phyloP scores from a whole-genome alignment of 352 stramenopile species.

The Blastocystis sp. region DNA sequence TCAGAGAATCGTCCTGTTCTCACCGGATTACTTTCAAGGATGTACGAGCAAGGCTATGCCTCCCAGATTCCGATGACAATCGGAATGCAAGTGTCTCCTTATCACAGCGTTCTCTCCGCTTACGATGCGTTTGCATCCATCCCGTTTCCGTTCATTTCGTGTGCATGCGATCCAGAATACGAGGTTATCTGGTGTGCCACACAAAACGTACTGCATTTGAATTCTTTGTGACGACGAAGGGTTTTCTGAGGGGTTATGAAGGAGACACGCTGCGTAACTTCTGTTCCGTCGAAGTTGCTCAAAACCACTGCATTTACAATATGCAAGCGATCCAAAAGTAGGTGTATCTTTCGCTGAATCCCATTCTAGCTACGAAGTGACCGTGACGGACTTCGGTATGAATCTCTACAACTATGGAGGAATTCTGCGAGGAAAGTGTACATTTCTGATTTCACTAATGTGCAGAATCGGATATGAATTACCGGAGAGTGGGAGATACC shows the following conservation, averaged over 20 bases:
- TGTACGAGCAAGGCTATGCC: not conserved
- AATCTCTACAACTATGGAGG: slow-evolving; percentile 65
- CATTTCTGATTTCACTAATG: not conserved
- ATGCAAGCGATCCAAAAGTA: slow-evolving; percentile 56
- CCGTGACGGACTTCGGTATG: slow-evolving; percentile 56
- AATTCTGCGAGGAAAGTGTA: slow-evolving; percentile 44
- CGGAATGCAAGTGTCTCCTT: not conserved
- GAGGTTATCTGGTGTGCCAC: slow-evolving; percentile 60
- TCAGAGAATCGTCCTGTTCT: no score
- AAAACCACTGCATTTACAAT: slow-evolving; percentile 54
- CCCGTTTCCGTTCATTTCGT: slow-evolving; percentile 64
- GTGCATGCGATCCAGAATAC: slow-evolving; percentile 40
- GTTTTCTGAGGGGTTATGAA: slow-evolving; percentile 59
- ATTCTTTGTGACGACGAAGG: not conserved
- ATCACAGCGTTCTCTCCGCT: slow-evolving; percentile 9
- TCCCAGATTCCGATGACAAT: not conserved
- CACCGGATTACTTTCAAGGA: not conserved
- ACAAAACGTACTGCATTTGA: slow-evolving; percentile 1
- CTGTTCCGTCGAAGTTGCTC: slow-evolving; percentile 65
- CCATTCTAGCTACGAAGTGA: slow-evolving; percentile 34
- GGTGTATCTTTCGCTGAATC: not conserved
- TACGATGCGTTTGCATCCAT: slow-evolving; percentile 57
- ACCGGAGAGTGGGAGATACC: slow-evolving; percentile 45
- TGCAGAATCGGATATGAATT: slow-evolving; percentile 59
- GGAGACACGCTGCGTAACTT: slow-evolving; percentile 26